Conservation (phyloP, 371 early-diverging fungal species). For the Nematocida minor region DNA sequence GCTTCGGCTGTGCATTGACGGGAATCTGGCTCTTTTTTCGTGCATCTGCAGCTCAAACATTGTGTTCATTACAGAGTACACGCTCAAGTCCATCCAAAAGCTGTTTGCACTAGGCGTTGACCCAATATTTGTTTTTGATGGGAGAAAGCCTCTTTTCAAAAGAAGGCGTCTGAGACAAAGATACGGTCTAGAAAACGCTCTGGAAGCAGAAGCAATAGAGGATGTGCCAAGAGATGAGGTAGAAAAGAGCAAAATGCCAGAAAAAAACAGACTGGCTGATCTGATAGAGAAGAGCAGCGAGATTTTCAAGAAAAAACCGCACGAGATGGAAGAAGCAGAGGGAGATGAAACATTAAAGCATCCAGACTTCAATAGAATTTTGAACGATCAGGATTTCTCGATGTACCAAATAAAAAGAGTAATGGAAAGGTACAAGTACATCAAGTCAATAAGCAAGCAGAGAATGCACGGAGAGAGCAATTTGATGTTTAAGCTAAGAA, state of each 20-base stretch:
- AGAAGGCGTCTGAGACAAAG: no score
- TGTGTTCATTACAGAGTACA: slow-evolving; percentile 39
- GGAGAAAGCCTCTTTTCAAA: slow-evolving; percentile 30
- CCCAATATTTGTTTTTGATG: slow-evolving; percentile 50
- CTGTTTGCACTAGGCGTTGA: slow-evolving; percentile 24
- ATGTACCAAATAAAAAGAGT: slow-evolving; percentile 21
- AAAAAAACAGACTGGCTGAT: background rate
- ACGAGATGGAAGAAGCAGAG: background rate
- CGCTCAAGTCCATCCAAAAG: background rate
- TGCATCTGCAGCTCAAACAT: background rate
- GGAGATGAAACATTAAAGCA: background rate
- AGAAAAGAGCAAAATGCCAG: background rate
- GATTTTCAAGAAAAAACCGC: background rate
- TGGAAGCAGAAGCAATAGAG: no score
- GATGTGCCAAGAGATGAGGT: background rate
- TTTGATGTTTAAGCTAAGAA: slow-evolving; percentile 3
- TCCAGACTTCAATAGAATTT: background rate
- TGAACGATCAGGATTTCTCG: slow-evolving; percentile 10
- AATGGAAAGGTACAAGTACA: slow-evolving; percentile 18
- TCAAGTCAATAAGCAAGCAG: background rate
- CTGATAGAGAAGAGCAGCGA: background rate
- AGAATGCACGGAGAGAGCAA: slow-evolving; percentile 41
- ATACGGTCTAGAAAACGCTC: no score
- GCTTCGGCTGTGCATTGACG: slow-evolving; percentile 32
- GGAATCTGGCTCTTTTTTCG: slow-evolving; percentile 22